These are phyloP conservation scores for Malassezia vespertilionis DNA, from an alignment of 1,284 basidiomycete species.

Conservation along the genomic window DNA sequence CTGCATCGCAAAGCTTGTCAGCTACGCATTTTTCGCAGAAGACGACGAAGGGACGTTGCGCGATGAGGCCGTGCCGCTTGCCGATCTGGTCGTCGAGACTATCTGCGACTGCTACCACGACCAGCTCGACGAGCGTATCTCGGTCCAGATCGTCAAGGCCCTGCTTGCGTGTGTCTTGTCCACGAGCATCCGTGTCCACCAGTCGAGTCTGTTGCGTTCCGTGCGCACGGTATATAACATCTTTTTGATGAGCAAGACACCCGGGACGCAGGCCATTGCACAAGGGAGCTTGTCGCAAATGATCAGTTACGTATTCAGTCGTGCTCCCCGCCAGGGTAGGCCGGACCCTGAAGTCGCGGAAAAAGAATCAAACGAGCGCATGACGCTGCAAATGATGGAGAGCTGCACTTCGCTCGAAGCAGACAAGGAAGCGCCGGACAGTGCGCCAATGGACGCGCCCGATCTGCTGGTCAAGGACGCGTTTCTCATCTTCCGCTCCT, in stretches of 20 bases:
- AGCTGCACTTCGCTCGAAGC: slow-evolving; percentile 41
- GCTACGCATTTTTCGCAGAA: slow-evolving; percentile 45
- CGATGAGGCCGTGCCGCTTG: slow-evolving; percentile 26
- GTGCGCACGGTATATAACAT: slow-evolving; percentile 47
- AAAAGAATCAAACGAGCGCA: slow-evolving; percentile 12
- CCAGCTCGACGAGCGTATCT: slow-evolving; percentile 36
- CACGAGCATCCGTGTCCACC: slow-evolving; percentile 39
- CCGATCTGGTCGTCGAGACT: slow-evolving; percentile 43
- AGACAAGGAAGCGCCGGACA: slow-evolving; percentile 25
- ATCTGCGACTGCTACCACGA: slow-evolving; percentile 44
- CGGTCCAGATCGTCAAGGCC: slow-evolving; percentile 46
- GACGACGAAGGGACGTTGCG: slow-evolving; percentile 20
- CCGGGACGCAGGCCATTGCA: slow-evolving; percentile 43
- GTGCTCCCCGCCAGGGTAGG: slow-evolving; percentile 23
- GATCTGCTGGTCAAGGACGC: slow-evolving; percentile 47
- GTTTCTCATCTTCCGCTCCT: slow-evolving; percentile 43
- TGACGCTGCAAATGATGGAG: slow-evolving; percentile 38
- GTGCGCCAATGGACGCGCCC: slow-evolving; percentile 31
- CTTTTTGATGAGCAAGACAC: slow-evolving; percentile 39
- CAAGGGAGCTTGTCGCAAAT: slow-evolving; percentile 45
- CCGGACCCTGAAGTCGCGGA: slow-evolving; percentile 1
- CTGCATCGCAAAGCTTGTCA: slow-evolving; percentile 46
- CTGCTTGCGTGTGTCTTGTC: slow-evolving; percentile 42
- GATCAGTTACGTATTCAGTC: slow-evolving; percentile 42
- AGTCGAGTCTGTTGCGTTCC: slow-evolving; percentile 49